Percentiles rank a stretch among this genome's conserved stretches.
phyloP scores from a whole-genome alignment of 2,329 filamentous ascomycete genomes.

The Orbilia oligospora region DNA sequence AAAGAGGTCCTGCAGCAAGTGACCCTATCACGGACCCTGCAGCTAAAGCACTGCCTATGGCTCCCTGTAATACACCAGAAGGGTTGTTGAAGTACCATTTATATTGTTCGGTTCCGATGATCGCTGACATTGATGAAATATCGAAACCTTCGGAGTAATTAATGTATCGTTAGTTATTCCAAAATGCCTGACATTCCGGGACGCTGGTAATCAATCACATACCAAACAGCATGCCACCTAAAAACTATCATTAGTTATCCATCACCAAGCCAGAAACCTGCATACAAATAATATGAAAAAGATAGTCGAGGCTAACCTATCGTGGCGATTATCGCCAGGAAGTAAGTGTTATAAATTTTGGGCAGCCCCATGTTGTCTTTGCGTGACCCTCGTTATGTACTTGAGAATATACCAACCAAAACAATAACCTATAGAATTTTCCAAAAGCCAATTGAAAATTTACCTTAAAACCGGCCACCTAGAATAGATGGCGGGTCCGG shows the following conservation, averaged over 20 bases:
- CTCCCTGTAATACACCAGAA: constrained; percentile 68
- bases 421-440: background rate
- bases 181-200: background rate
- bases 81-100: constrained; percentile 71
- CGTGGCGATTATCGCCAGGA: constrained; percentile 29
- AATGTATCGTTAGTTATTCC: background rate
- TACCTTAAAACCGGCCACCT: background rate
- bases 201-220: background rate
- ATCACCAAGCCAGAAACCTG: background rate
- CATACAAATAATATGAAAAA: no score
- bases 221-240: constrained; percentile 30
- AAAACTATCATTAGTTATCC: background rate
- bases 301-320: constrained; percentile 4
- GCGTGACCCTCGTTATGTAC: background rate
- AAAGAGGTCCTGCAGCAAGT: constrained; percentile 69
- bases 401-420: background rate
- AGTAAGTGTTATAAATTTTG: constrained; percentile 40
- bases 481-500: background rate
- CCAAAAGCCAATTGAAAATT: background rate
- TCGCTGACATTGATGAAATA: constrained; percentile 72
- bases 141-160: constrained; percentile 69
- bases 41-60: constrained; percentile 67
- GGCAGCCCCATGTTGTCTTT: constrained; percentile 4
- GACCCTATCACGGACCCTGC: constrained; percentile 70
- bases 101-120: constrained; percentile 71